Evolutionary conservation across 2,329 filamentous ascomycete genomes (phyloP).

Genomic region (Cladosporium sphaerospermum): DNA sequence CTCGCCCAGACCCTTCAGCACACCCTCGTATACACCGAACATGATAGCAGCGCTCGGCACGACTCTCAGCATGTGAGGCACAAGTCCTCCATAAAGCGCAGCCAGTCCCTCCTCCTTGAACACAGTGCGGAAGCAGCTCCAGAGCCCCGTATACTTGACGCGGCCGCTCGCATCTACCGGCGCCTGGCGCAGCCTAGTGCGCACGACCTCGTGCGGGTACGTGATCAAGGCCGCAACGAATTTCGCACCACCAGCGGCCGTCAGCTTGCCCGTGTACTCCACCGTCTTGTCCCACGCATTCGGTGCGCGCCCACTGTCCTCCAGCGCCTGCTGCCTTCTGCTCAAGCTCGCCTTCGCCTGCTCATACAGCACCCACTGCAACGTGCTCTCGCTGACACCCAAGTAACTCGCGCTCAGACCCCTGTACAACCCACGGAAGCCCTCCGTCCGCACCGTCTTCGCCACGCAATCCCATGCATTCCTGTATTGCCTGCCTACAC

Average conservation of each 20-base stretch:
- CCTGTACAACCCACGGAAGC: constrained; percentile 75
- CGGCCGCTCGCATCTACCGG: constrained; percentile 50
- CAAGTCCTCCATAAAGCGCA: constrained; percentile 82
- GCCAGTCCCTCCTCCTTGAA: constrained; percentile 83
- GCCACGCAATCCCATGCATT: constrained; percentile 84
- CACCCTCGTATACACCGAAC: constrained; percentile 75
- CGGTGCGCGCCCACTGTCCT: constrained; percentile 54
- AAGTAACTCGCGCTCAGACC: constrained; percentile 88
- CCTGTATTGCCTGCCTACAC: constrained; percentile 62
- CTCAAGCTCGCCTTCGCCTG: constrained; percentile 75
- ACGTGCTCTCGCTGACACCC: constrained; percentile 79
- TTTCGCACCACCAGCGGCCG: constrained; percentile 77
- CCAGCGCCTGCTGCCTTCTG: constrained; percentile 52
- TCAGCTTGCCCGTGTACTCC: constrained; percentile 71
- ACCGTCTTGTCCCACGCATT: constrained; percentile 68
- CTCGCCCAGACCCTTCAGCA: constrained; percentile 43
- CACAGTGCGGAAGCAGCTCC: constrained; percentile 82
- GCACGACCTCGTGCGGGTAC: constrained; percentile 87
- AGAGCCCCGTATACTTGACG: constrained; percentile 79
- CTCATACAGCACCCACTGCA: constrained; percentile 94
- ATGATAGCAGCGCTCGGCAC: constrained; percentile 93
- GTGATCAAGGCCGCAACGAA: constrained; percentile 76
- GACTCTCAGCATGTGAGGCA: constrained; percentile 82
- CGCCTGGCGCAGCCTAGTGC: constrained; percentile 78
- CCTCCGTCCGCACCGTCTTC: constrained; percentile 75